Evolutionary conservation across 2,329 filamentous ascomycete species (phyloP).

Genomic region (Hymenoscyphus albidus): DNA sequence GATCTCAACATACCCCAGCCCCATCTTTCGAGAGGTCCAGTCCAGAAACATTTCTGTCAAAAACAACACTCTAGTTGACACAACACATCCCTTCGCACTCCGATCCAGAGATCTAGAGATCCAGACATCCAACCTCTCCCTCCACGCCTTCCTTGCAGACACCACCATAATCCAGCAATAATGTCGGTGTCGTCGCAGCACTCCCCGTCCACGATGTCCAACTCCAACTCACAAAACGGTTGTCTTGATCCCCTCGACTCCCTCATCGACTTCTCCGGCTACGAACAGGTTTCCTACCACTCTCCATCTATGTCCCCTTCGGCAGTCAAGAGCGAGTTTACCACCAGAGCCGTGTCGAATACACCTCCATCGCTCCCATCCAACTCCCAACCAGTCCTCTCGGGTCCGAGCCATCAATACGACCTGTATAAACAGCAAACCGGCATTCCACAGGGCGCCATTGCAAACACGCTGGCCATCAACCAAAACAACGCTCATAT

Average conservation of each 20-base stretch:
- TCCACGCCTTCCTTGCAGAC: background rate
- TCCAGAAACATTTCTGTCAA: background rate
- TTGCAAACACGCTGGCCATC: conserved; percentile 75
- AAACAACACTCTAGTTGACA: background rate
- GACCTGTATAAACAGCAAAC: conserved; percentile 95
- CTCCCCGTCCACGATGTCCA: conserved; percentile 27
- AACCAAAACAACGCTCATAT: conserved; percentile 58
- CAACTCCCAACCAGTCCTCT: conserved; percentile 56
- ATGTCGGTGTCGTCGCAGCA: conserved; percentile 28
- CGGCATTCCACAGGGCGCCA: conserved; percentile 79
- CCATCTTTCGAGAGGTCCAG: background rate
- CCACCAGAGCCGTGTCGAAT: conserved; percentile 47
- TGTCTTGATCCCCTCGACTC: conserved; percentile 46
- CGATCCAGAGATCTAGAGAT: background rate
- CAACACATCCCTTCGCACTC: background rate
- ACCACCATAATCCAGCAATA: conserved; percentile 4
- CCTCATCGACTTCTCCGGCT: conserved; percentile 58
- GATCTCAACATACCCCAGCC: background rate
- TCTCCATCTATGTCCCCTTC: conserved; percentile 58
- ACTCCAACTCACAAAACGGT: conserved; percentile 24
- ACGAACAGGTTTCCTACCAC: conserved; percentile 57
- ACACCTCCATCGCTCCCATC: conserved; percentile 52
- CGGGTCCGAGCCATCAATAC: conserved; percentile 89
- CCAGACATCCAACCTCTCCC: background rate
- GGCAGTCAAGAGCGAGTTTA: conserved; percentile 51